A percentile compares a stretch with the other conserved stretches of the same genome.
phyloP scores from a whole-genome alignment of 192 early-diverging fungal genomes.

The Backusella westeae region DNA sequence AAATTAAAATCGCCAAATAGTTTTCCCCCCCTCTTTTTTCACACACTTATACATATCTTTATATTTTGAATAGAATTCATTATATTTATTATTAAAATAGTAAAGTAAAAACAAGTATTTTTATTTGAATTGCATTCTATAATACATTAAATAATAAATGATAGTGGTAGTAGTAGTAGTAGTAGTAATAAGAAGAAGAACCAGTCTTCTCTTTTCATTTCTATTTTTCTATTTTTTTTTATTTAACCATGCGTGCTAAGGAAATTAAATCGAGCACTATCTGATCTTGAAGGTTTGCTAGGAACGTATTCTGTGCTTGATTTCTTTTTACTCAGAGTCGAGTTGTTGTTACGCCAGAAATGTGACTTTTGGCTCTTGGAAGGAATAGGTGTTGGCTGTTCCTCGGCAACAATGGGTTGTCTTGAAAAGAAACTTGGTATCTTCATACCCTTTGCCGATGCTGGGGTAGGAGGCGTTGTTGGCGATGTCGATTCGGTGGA shows the following conservation, averaged over 20 bases:
- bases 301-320: background rate
- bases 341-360: conserved; percentile 5
- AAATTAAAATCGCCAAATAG: conserved; percentile 69
- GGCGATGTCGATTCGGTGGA: background rate
- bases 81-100: background rate
- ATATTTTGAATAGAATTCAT: background rate
- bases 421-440: background rate
- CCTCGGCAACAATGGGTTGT: background rate
- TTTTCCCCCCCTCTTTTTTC: background rate
- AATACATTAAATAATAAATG: background rate
- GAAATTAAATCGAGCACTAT: background rate
- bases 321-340: background rate
- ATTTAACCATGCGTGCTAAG: background rate
- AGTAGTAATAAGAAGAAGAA: background rate
- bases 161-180: too few relatives aligned
- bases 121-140: background rate
- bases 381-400: background rate
- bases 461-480: background rate
- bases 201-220: background rate
- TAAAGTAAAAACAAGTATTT: background rate
- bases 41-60: background rate
- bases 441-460: background rate
- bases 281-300: conserved; percentile 3
- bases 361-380: background rate
- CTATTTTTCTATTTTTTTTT: background rate